These are phyloP conservation scores for Lactarius indigo DNA, from an alignment of 768 basidiomycete species.

Conservation along the genomic window DNA sequence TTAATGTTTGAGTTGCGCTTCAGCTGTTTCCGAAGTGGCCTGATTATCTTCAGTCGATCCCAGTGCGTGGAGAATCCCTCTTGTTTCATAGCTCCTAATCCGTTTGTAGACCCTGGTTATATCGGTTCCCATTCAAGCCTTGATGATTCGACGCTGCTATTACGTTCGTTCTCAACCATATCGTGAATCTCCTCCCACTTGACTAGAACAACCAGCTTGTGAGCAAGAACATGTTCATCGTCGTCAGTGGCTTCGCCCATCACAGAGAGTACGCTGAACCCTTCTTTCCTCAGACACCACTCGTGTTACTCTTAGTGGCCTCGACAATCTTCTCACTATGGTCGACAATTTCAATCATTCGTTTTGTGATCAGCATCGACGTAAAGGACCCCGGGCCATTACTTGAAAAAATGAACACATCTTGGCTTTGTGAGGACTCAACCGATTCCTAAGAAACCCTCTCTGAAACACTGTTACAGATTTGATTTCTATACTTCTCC, in stretches of 20 bases:
- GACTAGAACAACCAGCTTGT: not conserved
- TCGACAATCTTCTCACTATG: not conserved
- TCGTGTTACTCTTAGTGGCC: not conserved
- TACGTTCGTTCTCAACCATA: not conserved
- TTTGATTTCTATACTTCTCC: not conserved
- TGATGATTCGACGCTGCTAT: constrained; percentile 3
- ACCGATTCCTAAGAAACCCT: not conserved
- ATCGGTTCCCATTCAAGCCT: not conserved
- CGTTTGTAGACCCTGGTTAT: not conserved
- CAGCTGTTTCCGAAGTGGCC: not conserved
- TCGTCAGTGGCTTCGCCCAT: not conserved
- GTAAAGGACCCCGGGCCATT: not conserved
- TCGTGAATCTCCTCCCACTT: not conserved
- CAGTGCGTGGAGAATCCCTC: not conserved
- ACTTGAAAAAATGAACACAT: not conserved
- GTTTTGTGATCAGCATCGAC: not conserved
- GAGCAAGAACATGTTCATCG: not conserved
- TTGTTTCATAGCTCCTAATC: not conserved
- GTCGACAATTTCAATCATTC: not conserved
- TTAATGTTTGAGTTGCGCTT: not conserved
- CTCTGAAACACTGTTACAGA: not conserved
- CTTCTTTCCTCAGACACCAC: not conserved
- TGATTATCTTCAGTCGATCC: not conserved
- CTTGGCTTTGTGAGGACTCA: not conserved
- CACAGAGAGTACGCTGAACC: not conserved